Evolutionary conservation across 257 asterid species (phyloP), one percentile per base, ranked within the genome.

Genomic region (Hygrophila difformis): DNA sequence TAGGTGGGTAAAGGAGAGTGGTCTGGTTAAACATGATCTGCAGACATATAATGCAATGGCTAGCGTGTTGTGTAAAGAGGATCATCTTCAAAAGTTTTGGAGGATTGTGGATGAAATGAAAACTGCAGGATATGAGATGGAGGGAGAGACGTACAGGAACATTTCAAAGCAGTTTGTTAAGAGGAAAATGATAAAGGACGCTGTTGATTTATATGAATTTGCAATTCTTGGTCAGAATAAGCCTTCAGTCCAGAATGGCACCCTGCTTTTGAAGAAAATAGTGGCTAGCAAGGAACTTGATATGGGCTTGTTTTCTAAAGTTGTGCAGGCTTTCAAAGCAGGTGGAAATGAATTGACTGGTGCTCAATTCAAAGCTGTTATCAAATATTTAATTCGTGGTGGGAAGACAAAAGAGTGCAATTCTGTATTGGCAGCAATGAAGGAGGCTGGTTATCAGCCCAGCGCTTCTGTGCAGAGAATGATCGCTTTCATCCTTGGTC

Each of bases 1-100:
- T 55, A 81, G 84, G 60, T 88, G 97, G 97, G 60, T 81, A 36
- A 76, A 81, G 76, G 97, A 84, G 67, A 75, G 82, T 56, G 74
- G 77, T 59, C 36, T 59, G 13, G 71, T 73, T 58, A 67, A 68
- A 56, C 93, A 79, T 21, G 63, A 77, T 49, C 63, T 66, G 43
- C 58, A n/a, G 49, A 66, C 93, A 0, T 79, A 42, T 64, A 74
- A 66, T 61, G 78, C 76, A 8, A 63, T 85, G 64, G 79, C 79
- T 3, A 71, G 73, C 47, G 75, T 68, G 12, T 66, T 89, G 65
- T 68, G 77, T 47, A 48, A 47, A 43, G 88, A 71, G 59, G 91
- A 65, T 41, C 66, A 63, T 1, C 52, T 42, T 31, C 68, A 73
- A 57, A 75, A 72, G 63, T 73, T 89, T 12, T 89, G 96, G 96